Evolutionary conservation across 139 green algal genomes (phyloP).

Genomic region (Volvox africanus): DNA sequence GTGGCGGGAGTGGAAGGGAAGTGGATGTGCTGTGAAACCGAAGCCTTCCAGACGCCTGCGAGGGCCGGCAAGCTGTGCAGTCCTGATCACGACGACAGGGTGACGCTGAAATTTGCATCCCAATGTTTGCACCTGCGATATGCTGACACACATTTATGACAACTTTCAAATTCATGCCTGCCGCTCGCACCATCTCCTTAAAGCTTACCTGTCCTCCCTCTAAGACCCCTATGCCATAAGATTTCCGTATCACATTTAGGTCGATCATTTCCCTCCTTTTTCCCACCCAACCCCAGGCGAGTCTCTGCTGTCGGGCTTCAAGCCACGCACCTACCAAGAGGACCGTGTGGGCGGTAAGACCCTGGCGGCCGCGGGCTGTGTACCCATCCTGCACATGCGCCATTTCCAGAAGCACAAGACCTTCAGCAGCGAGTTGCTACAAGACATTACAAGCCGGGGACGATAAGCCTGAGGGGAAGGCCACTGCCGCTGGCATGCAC

Average conservation of each 20-base stretch:
- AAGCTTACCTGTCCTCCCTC: background rate
- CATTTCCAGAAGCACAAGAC: slow-evolving; percentile 85
- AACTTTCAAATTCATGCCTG: background rate
- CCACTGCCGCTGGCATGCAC: too few relatives aligned
- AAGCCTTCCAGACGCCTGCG: too few relatives aligned
- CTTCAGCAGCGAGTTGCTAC: slow-evolving; percentile 60
- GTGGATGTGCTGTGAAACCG: too few relatives aligned
- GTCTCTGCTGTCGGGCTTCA: slow-evolving; percentile 75
- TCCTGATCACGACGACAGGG: too few relatives aligned
- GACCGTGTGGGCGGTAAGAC: slow-evolving; percentile 76
- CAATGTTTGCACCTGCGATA: too few relatives aligned
- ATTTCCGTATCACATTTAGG: background rate
- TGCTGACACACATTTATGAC: too few relatives aligned
- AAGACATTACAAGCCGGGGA: slow-evolving; percentile 50
- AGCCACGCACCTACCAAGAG: slow-evolving; percentile 76
- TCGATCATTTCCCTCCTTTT: background rate
- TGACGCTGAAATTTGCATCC: too few relatives aligned
- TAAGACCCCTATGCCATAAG: background rate
- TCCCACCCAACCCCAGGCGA: slow-evolving; percentile 60
- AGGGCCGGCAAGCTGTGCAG: too few relatives aligned
- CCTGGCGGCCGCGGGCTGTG: slow-evolving; percentile 85
- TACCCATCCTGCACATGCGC: slow-evolving; percentile 98
- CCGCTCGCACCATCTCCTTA: background rate
- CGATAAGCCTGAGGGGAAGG: background rate
- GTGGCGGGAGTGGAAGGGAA: background rate